Percentiles rank a stretch among this genome's conserved stretches.
Conservation (phyloP, 2,329 filamentous ascomycete species). For the Colletotrichum abscissum region DNA sequence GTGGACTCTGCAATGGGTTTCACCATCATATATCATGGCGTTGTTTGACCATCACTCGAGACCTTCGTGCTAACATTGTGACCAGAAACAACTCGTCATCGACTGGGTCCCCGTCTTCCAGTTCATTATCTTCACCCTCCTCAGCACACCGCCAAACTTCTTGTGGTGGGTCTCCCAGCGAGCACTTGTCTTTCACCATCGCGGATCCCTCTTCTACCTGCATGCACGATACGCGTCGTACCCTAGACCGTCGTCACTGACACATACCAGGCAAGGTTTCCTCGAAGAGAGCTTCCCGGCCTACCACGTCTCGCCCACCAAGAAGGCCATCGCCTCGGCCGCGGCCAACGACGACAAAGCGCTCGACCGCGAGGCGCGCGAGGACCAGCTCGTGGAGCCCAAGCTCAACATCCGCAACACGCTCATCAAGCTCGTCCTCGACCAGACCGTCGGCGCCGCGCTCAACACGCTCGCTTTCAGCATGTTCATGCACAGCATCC, state of each 20-base stretch:
- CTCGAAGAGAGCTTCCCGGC: constrained; percentile 82
- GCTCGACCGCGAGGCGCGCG: constrained; percentile 47
- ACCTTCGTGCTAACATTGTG: constrained; percentile 11
- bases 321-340: constrained; percentile 52
- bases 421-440: constrained; percentile 72
- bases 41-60: not conserved
- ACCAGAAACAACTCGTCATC: constrained; percentile 69
- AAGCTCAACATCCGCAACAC: constrained; percentile 73
- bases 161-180: constrained; percentile 69
- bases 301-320: constrained; percentile 57
- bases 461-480: constrained; percentile 75
- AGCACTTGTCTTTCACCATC: not conserved
- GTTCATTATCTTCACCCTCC: constrained; percentile 78
- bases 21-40: not conserved
- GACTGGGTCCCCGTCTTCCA: constrained; percentile 78
- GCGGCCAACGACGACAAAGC: constrained; percentile 54
- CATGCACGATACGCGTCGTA: not conserved
- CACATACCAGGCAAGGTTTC: constrained; percentile 71
- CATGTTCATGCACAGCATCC: constrained; percentile 67
- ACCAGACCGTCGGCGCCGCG: constrained; percentile 74
- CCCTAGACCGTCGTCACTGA: not conserved
- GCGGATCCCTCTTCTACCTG: not conserved
- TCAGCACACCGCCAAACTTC: constrained; percentile 86
- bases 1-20: not conserved
- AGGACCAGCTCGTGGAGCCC: constrained; percentile 56